Evolutionary conservation across 177 flowering plant genomes (phyloP).

Genomic region (Vitis hybrid): DNA sequence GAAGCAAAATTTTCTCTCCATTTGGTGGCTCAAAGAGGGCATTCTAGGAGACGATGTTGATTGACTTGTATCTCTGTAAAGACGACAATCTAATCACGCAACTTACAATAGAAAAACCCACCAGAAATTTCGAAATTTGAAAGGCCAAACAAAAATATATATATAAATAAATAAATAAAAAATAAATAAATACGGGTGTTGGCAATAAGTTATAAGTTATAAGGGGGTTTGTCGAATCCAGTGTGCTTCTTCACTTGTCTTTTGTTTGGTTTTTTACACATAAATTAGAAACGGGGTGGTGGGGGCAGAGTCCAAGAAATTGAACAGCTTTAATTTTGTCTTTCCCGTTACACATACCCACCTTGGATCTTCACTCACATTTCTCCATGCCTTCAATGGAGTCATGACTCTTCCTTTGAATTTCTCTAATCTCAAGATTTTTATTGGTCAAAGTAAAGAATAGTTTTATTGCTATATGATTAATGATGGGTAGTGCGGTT

Average conservation of each 20-base stretch:
- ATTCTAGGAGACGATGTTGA: constrained; percentile 23
- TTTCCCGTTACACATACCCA: constrained; percentile 14
- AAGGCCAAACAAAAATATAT: constrained; percentile 18
- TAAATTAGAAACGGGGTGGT: background rate
- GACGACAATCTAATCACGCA: constrained; percentile 6
- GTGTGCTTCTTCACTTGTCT: constrained; percentile 33
- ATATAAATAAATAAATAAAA: background rate
- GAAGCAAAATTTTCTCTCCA: too few relatives aligned
- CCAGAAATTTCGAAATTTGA: constrained; percentile 15
- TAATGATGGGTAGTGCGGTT: too few relatives aligned
- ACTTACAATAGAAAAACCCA: background rate
- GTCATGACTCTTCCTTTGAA: too few relatives aligned
- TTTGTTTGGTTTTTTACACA: constrained; percentile 15
- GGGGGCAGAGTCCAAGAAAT: constrained; percentile 9
- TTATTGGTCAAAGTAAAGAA: too few relatives aligned
- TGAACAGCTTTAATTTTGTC: constrained; percentile 17
- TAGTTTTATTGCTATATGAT: too few relatives aligned
- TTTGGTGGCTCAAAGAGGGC: constrained; percentile 23
- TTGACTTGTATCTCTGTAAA: constrained; percentile 16
- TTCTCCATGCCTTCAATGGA: constrained; percentile 16
- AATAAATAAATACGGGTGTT: too few relatives aligned
- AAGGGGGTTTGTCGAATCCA: constrained; percentile 35
- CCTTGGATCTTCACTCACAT: constrained; percentile 19
- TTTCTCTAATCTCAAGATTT: too few relatives aligned
- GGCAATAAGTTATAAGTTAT: too few relatives aligned